These are phyloP conservation scores for Penicillium capsulatum DNA, from an alignment of 2,329 filamentous ascomycete genomes.

Conservation along the genomic window DNA sequence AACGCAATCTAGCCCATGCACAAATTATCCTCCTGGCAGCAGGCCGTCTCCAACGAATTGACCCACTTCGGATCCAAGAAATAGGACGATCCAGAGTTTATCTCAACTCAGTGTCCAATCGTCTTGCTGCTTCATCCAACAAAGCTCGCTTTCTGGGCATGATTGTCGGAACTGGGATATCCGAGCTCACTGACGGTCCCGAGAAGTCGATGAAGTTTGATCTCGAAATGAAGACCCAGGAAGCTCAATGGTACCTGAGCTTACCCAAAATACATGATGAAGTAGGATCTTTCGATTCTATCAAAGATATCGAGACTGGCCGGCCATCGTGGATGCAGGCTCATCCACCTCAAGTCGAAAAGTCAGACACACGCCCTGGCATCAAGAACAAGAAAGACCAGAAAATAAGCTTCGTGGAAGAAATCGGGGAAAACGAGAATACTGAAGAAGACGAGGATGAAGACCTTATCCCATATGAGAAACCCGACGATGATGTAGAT, in stretches of 20 bases:
- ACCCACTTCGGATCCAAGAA: slow-evolving; percentile 63
- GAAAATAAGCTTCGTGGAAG: slow-evolving; percentile 57
- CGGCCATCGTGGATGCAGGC: slow-evolving; percentile 11
- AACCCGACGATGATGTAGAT: slow-evolving; percentile 81
- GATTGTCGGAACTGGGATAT: slow-evolving; percentile 72
- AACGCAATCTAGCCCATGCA: slow-evolving; percentile 60
- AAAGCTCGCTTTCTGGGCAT: slow-evolving; percentile 81
- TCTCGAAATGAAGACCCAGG: slow-evolving; percentile 66
- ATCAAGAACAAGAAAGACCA: slow-evolving; percentile 19
- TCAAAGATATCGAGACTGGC: slow-evolving; percentile 36
- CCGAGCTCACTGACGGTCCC: slow-evolving; percentile 59
- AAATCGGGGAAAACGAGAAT: slow-evolving; percentile 53
- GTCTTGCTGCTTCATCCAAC: slow-evolving; percentile 70
- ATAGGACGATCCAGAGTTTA: slow-evolving; percentile 69
- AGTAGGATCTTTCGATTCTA: slow-evolving; percentile 54
- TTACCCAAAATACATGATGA: slow-evolving; percentile 62
- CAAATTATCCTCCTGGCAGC: slow-evolving; percentile 74
- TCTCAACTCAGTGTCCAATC: slow-evolving; percentile 75
- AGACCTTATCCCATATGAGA: slow-evolving; percentile 72
- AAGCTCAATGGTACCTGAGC: slow-evolving; percentile 70
- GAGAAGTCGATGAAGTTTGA: slow-evolving; percentile 77
- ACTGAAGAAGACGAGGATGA: slow-evolving; percentile 54
- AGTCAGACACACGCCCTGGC: slow-evolving; percentile 5
- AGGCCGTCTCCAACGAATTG: slow-evolving; percentile 66
- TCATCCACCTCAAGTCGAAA: slow-evolving; percentile 1